A percentile compares a stretch with the other conserved stretches of the same genome.
Conservation (phyloP, 345 rosid genomes). For the Corchorus olitorius region DNA sequence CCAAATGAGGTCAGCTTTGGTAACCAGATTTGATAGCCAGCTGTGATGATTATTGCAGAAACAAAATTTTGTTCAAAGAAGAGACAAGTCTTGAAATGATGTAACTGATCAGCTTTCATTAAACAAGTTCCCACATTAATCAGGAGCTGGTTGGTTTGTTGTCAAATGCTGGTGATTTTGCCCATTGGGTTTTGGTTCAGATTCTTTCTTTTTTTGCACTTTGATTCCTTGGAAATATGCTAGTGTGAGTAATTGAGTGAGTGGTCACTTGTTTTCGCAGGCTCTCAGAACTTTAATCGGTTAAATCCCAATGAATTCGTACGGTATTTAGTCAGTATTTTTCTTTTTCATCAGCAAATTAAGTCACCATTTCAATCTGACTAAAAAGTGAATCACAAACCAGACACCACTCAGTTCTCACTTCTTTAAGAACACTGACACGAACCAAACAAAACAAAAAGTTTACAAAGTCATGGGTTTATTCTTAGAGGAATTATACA, state of each 20-base stretch:
- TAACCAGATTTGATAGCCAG: background rate
- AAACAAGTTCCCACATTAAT: background rate
- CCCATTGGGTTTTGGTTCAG: background rate
- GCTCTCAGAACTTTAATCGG: slow-evolving; percentile 8
- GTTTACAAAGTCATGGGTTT: background rate
- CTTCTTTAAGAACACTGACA: no score
- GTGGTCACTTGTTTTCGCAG: background rate
- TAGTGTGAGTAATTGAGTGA: no score
- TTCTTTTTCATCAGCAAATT: background rate
- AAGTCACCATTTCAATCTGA: background rate
- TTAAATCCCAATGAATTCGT: background rate
- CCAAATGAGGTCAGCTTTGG: background rate
- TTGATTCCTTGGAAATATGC: slow-evolving; percentile 1
- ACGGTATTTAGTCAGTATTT: background rate
- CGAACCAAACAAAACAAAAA: no score
- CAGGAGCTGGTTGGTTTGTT: background rate
- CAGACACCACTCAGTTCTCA: background rate
- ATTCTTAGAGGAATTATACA: no score
- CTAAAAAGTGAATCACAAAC: background rate
- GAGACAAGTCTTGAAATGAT: background rate
- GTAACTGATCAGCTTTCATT: no score
- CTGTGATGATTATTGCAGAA: background rate
- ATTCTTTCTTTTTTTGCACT: background rate
- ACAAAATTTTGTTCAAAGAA: background rate
- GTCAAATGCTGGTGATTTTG: background rate